Evolutionary conservation across 768 basidiomycete genomes (phyloP).

Genomic region (Suillus weaverae): DNA sequence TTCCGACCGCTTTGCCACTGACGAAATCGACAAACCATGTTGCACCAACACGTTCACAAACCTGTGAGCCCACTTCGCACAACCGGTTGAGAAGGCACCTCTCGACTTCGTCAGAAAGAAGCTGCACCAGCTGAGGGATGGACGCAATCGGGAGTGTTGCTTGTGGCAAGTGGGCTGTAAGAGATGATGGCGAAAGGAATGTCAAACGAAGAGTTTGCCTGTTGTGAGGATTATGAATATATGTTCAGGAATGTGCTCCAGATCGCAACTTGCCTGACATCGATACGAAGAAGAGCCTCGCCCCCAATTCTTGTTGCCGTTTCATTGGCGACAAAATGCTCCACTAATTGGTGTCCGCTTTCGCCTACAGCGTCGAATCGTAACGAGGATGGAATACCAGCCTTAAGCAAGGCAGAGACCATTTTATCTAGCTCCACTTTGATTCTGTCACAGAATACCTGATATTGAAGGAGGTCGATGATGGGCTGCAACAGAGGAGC

Average conservation of each 20-base stretch:
- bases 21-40: constrained; percentile 81
- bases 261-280: constrained; percentile 49
- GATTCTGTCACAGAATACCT: constrained; percentile 67
- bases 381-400: constrained; percentile 56
- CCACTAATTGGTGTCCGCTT: constrained; percentile 57
- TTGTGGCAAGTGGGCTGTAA: constrained; percentile 79
- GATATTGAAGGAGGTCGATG: constrained; percentile 79
- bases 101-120: constrained; percentile 78
- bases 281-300: constrained; percentile 71
- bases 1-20: constrained; percentile 60
- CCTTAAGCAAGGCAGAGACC: constrained; percentile 45
- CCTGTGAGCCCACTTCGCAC: constrained; percentile 61
- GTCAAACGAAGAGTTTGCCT: constrained; percentile 79
- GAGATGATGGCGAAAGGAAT: constrained; percentile 69
- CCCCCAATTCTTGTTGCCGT: constrained; percentile 54
- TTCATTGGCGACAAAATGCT: constrained; percentile 43
- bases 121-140: constrained; percentile 70
- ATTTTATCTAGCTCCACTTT: constrained; percentile 56
- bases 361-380: constrained; percentile 68
- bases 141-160: constrained; percentile 74
- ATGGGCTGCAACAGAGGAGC: constrained; percentile 68
- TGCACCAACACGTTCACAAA: constrained; percentile 50
- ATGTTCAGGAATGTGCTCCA: background rate
- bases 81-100: constrained; percentile 67
- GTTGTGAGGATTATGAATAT: constrained; percentile 24